These are phyloP conservation scores for Metschnikowia lunata DNA, from an alignment of 805 yeast species.

Conservation along the genomic window DNA sequence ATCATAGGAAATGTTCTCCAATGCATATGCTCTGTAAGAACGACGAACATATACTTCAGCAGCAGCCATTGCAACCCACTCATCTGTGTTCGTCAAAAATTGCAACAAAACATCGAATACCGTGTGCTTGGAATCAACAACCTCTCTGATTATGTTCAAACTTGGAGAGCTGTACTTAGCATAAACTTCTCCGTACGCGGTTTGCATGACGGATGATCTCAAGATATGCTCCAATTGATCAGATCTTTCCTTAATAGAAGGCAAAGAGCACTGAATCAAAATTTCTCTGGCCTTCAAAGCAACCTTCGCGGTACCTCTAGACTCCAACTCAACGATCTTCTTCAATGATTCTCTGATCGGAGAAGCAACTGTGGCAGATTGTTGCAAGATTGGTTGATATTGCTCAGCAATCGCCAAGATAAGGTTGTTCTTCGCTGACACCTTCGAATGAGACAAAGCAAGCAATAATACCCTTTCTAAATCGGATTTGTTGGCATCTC, in stretches of 20 bases:
- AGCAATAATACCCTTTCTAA: slow-evolving; percentile 65
- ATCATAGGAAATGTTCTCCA: slow-evolving; percentile 68
- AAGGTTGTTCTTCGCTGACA: slow-evolving; percentile 87
- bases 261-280: slow-evolving; percentile 92
- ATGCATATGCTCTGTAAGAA: slow-evolving; percentile 93
- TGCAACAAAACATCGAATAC: slow-evolving; percentile 95
- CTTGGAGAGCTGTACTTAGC: slow-evolving; percentile 81
- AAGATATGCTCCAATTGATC: slow-evolving; percentile 96
- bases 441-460: slow-evolving; percentile 87
- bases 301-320: slow-evolving; percentile 88
- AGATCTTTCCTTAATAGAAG: slow-evolving; percentile 91
- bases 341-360: slow-evolving; percentile 69
- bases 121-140: slow-evolving; percentile 92
- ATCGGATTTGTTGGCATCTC: slow-evolving; percentile 82
- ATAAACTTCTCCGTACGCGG: slow-evolving; percentile 79
- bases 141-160: slow-evolving; percentile 75
- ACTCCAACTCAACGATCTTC: slow-evolving; percentile 79
- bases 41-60: slow-evolving; percentile 95
- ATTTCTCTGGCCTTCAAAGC: slow-evolving; percentile 94
- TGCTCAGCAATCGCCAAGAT: slow-evolving; percentile 78
- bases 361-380: slow-evolving; percentile 58
- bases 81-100: slow-evolving; percentile 78
- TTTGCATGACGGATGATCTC: slow-evolving; percentile 83
- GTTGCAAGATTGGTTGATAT: slow-evolving; percentile 75
- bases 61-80: slow-evolving; percentile 91